Percentiles rank a stretch among this genome's conserved stretches.
phyloP scores from a whole-genome alignment of 805 yeast species.

The Myxozyma neotropica region DNA sequence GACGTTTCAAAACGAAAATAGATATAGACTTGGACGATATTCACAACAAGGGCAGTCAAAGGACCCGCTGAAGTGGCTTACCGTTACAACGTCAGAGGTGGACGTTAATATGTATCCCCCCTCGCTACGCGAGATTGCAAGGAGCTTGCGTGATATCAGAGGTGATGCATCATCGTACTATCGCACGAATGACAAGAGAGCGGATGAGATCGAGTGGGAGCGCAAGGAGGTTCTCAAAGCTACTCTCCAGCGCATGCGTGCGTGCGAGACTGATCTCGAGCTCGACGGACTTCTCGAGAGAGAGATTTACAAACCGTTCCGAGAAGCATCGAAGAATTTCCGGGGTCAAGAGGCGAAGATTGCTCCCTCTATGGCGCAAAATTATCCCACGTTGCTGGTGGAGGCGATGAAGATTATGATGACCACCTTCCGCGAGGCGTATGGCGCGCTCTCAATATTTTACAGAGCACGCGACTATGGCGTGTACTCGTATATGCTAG shows the following conservation, averaged over 20 bases:
- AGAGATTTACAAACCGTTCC: constrained; percentile 26
- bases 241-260: constrained; percentile 16
- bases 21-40: not conserved
- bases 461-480: constrained; percentile 43
- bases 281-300: constrained; percentile 15
- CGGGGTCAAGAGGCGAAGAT: constrained; percentile 13
- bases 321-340: constrained; percentile 17
- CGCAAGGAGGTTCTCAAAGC: constrained; percentile 13
- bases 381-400: constrained; percentile 26
- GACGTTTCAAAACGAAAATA: not conserved
- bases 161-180: not conserved
- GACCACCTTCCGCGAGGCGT: constrained; percentile 21
- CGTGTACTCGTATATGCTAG: constrained; percentile 44
- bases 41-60: not conserved
- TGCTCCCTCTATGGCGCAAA: constrained; percentile 18
- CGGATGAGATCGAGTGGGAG: constrained; percentile 19
- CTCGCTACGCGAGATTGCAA: constrained; percentile 21
- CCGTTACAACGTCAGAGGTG: not conserved
- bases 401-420: constrained; percentile 27
- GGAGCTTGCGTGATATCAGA: constrained; percentile 9
- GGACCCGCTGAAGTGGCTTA: constrained; percentile 26
- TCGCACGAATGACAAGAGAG: not conserved
- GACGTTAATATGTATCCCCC: constrained; percentile 19
- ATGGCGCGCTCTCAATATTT: constrained; percentile 44
- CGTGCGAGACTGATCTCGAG: constrained; percentile 23